Conservation (phyloP, 1,284 basidiomycete species). For the Irpex sp. region DNA sequence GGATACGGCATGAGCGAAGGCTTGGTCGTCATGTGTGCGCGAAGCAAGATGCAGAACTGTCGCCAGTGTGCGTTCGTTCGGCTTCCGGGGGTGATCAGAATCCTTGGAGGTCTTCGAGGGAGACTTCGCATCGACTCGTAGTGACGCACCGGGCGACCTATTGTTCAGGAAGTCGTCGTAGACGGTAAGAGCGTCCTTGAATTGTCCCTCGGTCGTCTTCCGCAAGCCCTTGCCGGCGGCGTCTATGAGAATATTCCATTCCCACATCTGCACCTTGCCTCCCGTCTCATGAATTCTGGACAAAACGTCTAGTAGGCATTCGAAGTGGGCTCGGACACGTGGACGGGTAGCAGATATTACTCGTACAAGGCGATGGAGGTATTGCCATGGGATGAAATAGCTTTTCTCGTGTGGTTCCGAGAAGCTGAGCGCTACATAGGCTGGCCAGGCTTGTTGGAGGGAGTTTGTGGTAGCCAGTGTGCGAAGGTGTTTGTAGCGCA, state of each 20-base stretch:
- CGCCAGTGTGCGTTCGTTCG: constrained; percentile 67
- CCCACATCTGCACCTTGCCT: constrained; percentile 49
- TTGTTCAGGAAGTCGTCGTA: constrained; percentile 54
- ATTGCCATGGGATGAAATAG: constrained; percentile 26
- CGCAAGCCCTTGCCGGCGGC: constrained; percentile 65
- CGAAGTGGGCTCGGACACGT: constrained; percentile 55
- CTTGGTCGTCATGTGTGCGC: constrained; percentile 40
- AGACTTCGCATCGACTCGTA: constrained; percentile 15
- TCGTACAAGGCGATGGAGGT: constrained; percentile 58
- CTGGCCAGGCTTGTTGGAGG: constrained; percentile 53
- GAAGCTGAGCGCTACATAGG: constrained; percentile 44
- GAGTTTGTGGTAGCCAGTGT: constrained; percentile 38
- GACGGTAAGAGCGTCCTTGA: constrained; percentile 55
- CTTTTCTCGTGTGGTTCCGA: constrained; percentile 22
- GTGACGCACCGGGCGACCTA: constrained; percentile 40
- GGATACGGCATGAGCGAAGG: constrained; percentile 47
- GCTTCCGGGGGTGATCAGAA: constrained; percentile 22
- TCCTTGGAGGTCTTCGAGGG: neutral
- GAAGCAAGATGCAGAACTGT: constrained; percentile 63
- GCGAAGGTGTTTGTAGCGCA: constrained; percentile 23
- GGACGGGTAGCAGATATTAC: constrained; percentile 48
- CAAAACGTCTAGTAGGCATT: constrained; percentile 61
- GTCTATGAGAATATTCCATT: constrained; percentile 75
- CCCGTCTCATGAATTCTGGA: constrained; percentile 49
- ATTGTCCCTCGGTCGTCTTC: constrained; percentile 51